Conservation (phyloP, 2,329 filamentous ascomycete genomes). For the Colletotrichum gloeosporioides region DNA sequence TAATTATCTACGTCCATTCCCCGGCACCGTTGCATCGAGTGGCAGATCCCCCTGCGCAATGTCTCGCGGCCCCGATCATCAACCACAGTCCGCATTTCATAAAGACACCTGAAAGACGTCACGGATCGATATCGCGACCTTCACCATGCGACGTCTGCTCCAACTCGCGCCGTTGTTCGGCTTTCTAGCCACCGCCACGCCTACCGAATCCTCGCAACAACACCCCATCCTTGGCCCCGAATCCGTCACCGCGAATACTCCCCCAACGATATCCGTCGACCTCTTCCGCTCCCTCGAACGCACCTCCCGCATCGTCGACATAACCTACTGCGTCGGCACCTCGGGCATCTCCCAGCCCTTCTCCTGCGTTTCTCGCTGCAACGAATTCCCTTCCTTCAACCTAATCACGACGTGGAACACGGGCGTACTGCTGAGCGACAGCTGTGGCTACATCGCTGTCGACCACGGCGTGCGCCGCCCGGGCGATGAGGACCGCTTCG, state of each 20-base stretch:
- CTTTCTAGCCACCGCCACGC: background rate
- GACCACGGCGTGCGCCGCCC: conserved; percentile 62
- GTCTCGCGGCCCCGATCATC: background rate
- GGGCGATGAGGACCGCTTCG: conserved; percentile 22
- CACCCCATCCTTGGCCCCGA: background rate
- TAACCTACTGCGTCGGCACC: conserved; percentile 89
- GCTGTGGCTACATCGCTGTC: conserved; percentile 92
- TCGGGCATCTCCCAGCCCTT: conserved; percentile 86
- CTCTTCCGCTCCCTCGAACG: conserved; percentile 87
- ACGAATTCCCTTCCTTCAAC: conserved; percentile 80
- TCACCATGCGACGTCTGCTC: background rate
- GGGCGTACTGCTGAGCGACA: conserved; percentile 83
- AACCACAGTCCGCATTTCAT: background rate
- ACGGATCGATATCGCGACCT: background rate
- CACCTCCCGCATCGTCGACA: conserved; percentile 88
- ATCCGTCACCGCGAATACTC: background rate
- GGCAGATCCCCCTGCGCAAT: background rate
- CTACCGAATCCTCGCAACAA: background rate
- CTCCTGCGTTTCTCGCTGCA: conserved; percentile 81
- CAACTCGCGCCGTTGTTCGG: conserved; percentile 1
- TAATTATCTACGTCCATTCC: background rate
- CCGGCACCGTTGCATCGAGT: background rate
- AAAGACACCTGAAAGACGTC: background rate
- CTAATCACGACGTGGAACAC: conserved; percentile 91
- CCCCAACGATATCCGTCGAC: conserved; percentile 52